These are phyloP conservation scores for Hypoxylon rubiginosum DNA, from an alignment of 2,329 filamentous ascomycete genomes.

Conservation along the genomic window DNA sequence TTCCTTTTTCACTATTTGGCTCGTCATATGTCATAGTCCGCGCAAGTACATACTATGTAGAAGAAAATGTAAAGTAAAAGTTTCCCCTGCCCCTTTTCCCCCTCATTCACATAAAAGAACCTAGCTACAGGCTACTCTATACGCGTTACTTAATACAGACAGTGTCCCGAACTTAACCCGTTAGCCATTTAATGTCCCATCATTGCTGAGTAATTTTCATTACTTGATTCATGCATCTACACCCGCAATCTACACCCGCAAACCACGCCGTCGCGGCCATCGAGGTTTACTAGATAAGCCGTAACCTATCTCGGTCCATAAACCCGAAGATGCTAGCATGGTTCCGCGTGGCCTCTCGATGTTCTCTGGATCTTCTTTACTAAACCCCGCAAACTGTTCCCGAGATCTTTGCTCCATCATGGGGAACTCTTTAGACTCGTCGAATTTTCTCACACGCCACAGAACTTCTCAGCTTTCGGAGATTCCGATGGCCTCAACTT, in stretches of 20 bases:
- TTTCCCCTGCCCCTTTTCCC: no score
- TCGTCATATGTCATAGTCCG: neutral
- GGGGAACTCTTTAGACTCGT: neutral
- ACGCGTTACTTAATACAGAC: no score
- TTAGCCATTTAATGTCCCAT: neutral
- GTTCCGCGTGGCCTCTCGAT: conserved; percentile 10
- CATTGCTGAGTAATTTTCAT: conserved; percentile 8
- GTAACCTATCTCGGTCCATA: conserved; percentile 26
- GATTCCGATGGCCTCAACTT: neutral
- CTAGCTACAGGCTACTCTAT: no score
- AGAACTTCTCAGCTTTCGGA: neutral
- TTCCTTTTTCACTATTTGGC: neutral
- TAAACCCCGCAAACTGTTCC: neutral
- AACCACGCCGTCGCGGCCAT: neutral
- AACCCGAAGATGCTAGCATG: conserved; percentile 15
- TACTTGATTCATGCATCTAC: conserved; percentile 9
- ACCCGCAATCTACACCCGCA: neutral
- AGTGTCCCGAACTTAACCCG: conserved; percentile 14
- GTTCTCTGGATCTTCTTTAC: neutral
- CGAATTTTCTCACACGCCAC: neutral
- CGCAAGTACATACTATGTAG: no score
- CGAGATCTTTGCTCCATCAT: neutral
- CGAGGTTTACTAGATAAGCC: conserved; percentile 1
- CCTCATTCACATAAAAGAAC: no score
- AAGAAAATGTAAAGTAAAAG: no score